Base-by-base conservation (phyloP, 305 asterid genomes). In the Fraxinus latifolia region DNA sequence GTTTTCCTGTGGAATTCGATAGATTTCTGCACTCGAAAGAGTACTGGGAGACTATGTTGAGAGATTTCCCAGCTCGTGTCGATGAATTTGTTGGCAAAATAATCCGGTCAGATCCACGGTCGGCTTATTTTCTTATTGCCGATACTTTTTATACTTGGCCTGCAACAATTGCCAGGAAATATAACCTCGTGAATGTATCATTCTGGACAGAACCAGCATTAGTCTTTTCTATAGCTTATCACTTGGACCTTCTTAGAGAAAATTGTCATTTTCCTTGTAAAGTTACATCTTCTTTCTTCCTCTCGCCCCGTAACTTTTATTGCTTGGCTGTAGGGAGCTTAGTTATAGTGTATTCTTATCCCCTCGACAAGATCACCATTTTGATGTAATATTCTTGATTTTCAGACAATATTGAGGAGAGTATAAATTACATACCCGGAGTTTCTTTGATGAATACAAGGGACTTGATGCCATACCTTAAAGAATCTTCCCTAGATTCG, bases 121-220 rank as follows among this genome's bases (percentile, higher is more conserved):
- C 81, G 2, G 72, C n/a, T 0, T 82, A 80, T 31, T 85, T 90
- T 65, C 84, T 91, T 89, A 87, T 91, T 5, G 79, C 90, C 3
- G 93, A 91, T 79, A 89, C 91, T 8, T 32, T 85, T 37, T 88
- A 74, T 53, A 76, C 83, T 0, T 91, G 92, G 94, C 76, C 87
- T 7, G 81, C 85, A 4, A 50, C 42, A 29, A 77, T 89, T 74
- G 91, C 91, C 25, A 79, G 53, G n/a, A 91, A 89, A 78, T 85
- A 87, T 77, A 81, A 82, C 68, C 79, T 91, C 25, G 88, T 87
- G 7, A 82, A 81, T 68, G 93, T 91, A 29, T 90, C 92, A 3
- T 86, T 88, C 33, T 88, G 91, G 91, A 91, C 92, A 1, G 86
- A 91, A 58, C 91, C 95, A 4, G 92, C 92, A 7, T 33, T 90